Percentiles rank a stretch among this genome's conserved stretches.
Conservation (phyloP, 352 stramenopile species). For the Phytophthora pisi region DNA sequence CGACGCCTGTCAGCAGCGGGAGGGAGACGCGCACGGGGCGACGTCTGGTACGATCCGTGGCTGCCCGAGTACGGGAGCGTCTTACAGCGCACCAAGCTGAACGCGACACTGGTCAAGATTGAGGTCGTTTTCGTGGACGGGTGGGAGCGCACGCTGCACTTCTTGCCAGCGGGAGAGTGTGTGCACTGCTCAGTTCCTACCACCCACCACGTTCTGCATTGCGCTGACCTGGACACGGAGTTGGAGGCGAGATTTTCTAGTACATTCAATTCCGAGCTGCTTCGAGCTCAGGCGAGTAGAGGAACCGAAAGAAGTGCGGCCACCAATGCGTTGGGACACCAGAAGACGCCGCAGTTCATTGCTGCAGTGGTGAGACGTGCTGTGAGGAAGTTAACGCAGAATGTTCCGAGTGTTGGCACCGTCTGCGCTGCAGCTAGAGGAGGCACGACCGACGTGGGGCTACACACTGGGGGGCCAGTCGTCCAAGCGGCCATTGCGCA, state of each 20-base stretch:
- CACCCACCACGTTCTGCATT: slow-evolving; percentile 32
- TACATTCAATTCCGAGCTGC: slow-evolving; percentile 25
- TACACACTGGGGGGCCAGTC: slow-evolving; percentile 58
- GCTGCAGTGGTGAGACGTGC: slow-evolving; percentile 32
- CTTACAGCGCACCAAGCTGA: slow-evolving; percentile 41
- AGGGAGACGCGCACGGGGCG: slow-evolving; percentile 18
- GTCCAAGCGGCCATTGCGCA: slow-evolving; percentile 43
- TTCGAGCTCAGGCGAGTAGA: slow-evolving; percentile 31
- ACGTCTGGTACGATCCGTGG: slow-evolving; percentile 48
- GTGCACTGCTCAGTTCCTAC: slow-evolving; percentile 50
- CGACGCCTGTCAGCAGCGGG: slow-evolving; percentile 5
- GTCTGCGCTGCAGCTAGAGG: slow-evolving; percentile 17
- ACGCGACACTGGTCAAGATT: slow-evolving; percentile 28
- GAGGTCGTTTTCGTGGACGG: slow-evolving; percentile 50
- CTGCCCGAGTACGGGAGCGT: slow-evolving; percentile 54
- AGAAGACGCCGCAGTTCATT: slow-evolving; percentile 70
- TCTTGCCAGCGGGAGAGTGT: slow-evolving; percentile 27
- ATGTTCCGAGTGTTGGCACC: neutral
- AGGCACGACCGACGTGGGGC: slow-evolving; percentile 58
- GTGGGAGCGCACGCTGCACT: slow-evolving; percentile 48
- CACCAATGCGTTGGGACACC: slow-evolving; percentile 36
- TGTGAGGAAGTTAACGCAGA: neutral
- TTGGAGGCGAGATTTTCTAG: slow-evolving; percentile 16
- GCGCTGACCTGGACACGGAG: slow-evolving; percentile 31
- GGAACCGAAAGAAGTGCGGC: slow-evolving; percentile 39